phyloP scores from a whole-genome alignment of 2,329 filamentous ascomycete species.

The Venturia effusa region DNA sequence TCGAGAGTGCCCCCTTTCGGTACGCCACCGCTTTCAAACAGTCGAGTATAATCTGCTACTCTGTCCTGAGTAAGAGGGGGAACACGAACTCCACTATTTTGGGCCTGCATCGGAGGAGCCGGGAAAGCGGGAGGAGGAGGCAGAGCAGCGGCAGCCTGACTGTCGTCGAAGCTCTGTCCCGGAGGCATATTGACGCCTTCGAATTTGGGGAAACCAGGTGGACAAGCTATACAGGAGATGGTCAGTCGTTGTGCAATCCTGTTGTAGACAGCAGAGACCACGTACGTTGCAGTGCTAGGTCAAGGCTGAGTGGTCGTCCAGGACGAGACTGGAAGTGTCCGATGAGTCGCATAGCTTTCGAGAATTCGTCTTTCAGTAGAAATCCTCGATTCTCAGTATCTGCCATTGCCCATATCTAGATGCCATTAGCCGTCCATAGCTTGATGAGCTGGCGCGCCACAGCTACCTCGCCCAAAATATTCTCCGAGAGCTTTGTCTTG shows the following conservation, averaged over 20 bases:
- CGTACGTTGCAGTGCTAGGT: conserved; percentile 69
- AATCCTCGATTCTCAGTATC: conserved; percentile 94
- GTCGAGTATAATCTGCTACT: conserved; percentile 72
- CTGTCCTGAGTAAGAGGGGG: conserved; percentile 83
- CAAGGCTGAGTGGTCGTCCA: conserved; percentile 66
- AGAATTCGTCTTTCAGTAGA: conserved; percentile 85
- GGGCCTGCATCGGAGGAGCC: conserved; percentile 26
- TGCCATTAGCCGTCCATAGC: conserved; percentile 6
- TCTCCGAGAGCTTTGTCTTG: conserved; percentile 79
- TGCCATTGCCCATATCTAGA: conserved; percentile 96
- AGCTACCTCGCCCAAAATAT: conserved; percentile 71
- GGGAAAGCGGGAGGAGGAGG: conserved; percentile 32
- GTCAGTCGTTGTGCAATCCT: conserved; percentile 14
- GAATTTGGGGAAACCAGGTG: conserved; percentile 66
- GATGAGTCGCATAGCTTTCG: conserved; percentile 84
- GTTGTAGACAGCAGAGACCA: conserved; percentile 12
- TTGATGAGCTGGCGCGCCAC: conserved; percentile 1
- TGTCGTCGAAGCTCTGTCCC: conserved; percentile 1
- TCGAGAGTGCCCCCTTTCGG: conserved; percentile 43
- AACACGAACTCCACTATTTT: conserved; percentile 58
- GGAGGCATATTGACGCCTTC: conserved; percentile 55
- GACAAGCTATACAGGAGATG: conserved; percentile 44
- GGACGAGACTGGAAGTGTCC: conserved; percentile 71
- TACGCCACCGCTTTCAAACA: conserved; percentile 83
- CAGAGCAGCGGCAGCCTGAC: conserved; percentile 30